Evolutionary conservation across 2,329 filamentous ascomycete species (phyloP).

Genomic region (Whalleya microplaca): DNA sequence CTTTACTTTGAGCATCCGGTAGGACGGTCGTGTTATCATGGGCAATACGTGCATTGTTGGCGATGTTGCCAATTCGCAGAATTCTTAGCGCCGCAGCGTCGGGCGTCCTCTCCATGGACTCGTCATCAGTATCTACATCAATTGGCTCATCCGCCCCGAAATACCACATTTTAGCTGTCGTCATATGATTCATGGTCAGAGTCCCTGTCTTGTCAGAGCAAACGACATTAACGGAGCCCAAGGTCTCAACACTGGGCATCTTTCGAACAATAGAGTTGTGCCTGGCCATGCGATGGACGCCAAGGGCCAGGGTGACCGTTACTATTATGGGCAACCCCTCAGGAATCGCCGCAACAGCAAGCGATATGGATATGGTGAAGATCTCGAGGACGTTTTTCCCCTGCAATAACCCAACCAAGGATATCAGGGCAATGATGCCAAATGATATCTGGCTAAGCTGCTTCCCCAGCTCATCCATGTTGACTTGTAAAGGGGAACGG

Average conservation of each 20-base stretch:
- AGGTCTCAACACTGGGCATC: slow-evolving; percentile 94
- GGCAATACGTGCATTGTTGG: slow-evolving; percentile 87
- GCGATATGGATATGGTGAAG: slow-evolving; percentile 95
- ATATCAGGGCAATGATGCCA: slow-evolving; percentile 89
- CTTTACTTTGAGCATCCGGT: slow-evolving; percentile 78
- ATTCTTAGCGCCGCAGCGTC: slow-evolving; percentile 79
- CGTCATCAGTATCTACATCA: slow-evolving; percentile 58
- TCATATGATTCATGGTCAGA: slow-evolving; percentile 97
- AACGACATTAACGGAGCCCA: slow-evolving; percentile 99
- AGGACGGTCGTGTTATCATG: slow-evolving; percentile 78
- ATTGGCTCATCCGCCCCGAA: slow-evolving; percentile 67
- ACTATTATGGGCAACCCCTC: slow-evolving; percentile 98
- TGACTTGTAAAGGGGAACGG: slow-evolving; percentile 88
- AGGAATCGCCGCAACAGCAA: slow-evolving; percentile 94
- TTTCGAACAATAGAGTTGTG: slow-evolving; percentile 93
- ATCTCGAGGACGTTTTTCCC: slow-evolving; percentile 90
- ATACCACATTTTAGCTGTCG: slow-evolving; percentile 94
- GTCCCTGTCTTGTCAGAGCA: slow-evolving; percentile 99
- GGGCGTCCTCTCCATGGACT: slow-evolving; percentile 59
- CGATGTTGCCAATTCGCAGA: slow-evolving; percentile 90
- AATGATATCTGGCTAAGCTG: slow-evolving; percentile 98
- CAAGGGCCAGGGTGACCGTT: slow-evolving; percentile 91
- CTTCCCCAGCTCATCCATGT: slow-evolving; percentile 96
- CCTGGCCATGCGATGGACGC: slow-evolving; percentile 94
- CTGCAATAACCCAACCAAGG: slow-evolving; percentile 85